Evolutionary conservation across 1,139 yeast species (phyloP), one percentile per base, ranked within the genome.

Genomic region (Magnusiomyces magnusii): DNA sequence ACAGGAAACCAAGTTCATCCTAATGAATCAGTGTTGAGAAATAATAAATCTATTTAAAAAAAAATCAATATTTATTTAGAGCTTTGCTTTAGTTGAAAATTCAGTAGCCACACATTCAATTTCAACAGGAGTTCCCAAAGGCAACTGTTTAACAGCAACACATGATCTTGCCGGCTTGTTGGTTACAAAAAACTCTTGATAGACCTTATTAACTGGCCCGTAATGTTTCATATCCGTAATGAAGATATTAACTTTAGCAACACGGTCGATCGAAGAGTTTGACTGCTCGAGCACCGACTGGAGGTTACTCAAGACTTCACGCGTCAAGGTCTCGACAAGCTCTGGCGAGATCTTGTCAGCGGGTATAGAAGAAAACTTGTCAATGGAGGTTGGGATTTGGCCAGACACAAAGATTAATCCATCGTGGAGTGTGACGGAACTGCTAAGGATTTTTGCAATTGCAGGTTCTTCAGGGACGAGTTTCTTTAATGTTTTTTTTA

Each of bases 151-250:
- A 64, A 90, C 97, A 53, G 96, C 96, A 66, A 91, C 95, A 79
- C 96, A 90, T 1, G 96, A 87, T 80, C 98, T 87, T 47, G 97
- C 97, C 59, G 98, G 97, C 76, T 87, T 87, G 78, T 88, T 95
- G 60, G 78, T 80, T 71, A 73, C 78, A 78, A 92, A 91, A 76
- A 87, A 87, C 74, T 87, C 85, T 64, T 82, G 84, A 75, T 91
- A 92, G 58, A 88, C 93, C 65, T 80, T 80, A 76, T 92, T 92
- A 78, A 92, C 88, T 65, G 83, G 86, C 62, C 81, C 87, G 69
- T 91, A 92, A 73, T 86, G 83, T 68, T 78, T 76, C 85, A 92
- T 92, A 74, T 92, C 96, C 60, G 95, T 86, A 74, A 92, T 82
- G 78, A 88, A 92, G 64, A 91, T 81, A 73, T 86, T 90, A 69